These are phyloP conservation scores for Russula lepida DNA, from an alignment of 768 basidiomycete species.

Conservation along the genomic window DNA sequence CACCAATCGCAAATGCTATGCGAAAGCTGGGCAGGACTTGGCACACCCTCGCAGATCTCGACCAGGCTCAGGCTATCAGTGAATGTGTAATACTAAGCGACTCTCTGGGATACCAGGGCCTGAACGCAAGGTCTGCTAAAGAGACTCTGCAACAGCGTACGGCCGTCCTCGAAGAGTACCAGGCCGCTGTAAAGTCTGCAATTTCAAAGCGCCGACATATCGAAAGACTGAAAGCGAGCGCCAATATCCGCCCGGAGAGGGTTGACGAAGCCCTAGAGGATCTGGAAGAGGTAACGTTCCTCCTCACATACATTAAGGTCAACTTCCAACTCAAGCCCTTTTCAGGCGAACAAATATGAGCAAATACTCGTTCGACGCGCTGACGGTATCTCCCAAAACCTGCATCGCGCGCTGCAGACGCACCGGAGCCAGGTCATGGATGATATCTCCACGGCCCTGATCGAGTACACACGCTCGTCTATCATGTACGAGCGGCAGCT, in stretches of 20 bases:
- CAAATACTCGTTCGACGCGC: constrained; percentile 77
- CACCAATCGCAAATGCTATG: constrained; percentile 73
- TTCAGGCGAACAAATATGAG: constrained; percentile 85
- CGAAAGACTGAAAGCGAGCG: constrained; percentile 78
- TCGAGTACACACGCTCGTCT: constrained; percentile 88
- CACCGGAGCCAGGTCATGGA: constrained; percentile 86
- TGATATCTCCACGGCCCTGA: constrained; percentile 80
- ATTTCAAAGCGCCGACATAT: constrained; percentile 91
- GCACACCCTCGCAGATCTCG: constrained; percentile 83
- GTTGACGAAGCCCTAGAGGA: constrained; percentile 91
- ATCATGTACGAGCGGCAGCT: constrained; percentile 89
- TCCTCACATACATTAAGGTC: neutral
- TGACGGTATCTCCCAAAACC: constrained; percentile 86
- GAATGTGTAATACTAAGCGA: constrained; percentile 97
- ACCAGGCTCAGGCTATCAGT: constrained; percentile 85
- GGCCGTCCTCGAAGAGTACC: constrained; percentile 88
- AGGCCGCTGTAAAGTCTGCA: constrained; percentile 83
- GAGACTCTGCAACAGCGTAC: constrained; percentile 88
- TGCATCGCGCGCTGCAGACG: constrained; percentile 76
- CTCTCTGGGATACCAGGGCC: constrained; percentile 88
- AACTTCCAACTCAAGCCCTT: constrained; percentile 15
- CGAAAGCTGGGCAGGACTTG: constrained; percentile 80
- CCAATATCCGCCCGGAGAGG: constrained; percentile 74
- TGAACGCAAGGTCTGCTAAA: constrained; percentile 96
- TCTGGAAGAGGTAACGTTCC: constrained; percentile 76